Percentiles rank a stretch among this genome's conserved stretches.
Evolutionary conservation across 768 basidiomycete genomes (phyloP).

Genomic region (Pulveroboletus sp.): DNA sequence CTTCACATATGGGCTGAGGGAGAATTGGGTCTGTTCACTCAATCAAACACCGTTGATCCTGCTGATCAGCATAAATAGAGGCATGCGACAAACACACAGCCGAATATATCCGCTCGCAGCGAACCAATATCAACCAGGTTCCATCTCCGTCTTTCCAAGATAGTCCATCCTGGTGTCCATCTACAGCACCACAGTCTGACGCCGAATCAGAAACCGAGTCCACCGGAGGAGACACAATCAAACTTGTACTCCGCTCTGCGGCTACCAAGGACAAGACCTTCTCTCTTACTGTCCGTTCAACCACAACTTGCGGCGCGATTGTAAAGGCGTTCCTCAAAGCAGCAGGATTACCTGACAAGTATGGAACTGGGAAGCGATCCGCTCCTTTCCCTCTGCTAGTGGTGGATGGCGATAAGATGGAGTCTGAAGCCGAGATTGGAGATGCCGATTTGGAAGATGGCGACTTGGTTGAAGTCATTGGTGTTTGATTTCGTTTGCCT

Average conservation of each 20-base stretch:
- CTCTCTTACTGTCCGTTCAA: conserved; percentile 65
- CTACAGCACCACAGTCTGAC: conserved; percentile 25
- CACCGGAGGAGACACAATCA: conserved; percentile 50
- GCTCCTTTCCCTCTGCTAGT: conserved; percentile 36
- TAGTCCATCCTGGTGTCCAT: conserved; percentile 7
- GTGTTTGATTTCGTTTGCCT: conserved; percentile 35
- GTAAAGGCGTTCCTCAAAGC: conserved; percentile 73
- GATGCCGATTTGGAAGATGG: conserved; percentile 76
- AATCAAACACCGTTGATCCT: neutral
- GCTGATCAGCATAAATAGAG: conserved; percentile 38
- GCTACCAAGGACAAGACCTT: conserved; percentile 49
- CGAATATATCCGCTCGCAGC: conserved; percentile 55
- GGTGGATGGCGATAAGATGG: conserved; percentile 73
- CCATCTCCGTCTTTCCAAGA: conserved; percentile 20
- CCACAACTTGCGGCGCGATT: conserved; percentile 74
- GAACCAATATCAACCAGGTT: conserved; percentile 24
- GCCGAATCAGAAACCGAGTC: conserved; percentile 36
- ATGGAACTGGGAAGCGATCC: conserved; percentile 34
- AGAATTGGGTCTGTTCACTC: conserved; percentile 51
- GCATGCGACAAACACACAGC: conserved; percentile 64
- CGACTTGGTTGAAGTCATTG: conserved; percentile 74
- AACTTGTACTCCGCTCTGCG: conserved; percentile 61
- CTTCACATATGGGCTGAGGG: conserved; percentile 68
- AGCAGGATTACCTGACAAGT: conserved; percentile 57
- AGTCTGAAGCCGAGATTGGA: conserved; percentile 56